Percentiles rank a stretch among this genome's conserved stretches.
phyloP scores from a whole-genome alignment of 805 yeast genomes.

The Hanseniaspora occidentalis region DNA sequence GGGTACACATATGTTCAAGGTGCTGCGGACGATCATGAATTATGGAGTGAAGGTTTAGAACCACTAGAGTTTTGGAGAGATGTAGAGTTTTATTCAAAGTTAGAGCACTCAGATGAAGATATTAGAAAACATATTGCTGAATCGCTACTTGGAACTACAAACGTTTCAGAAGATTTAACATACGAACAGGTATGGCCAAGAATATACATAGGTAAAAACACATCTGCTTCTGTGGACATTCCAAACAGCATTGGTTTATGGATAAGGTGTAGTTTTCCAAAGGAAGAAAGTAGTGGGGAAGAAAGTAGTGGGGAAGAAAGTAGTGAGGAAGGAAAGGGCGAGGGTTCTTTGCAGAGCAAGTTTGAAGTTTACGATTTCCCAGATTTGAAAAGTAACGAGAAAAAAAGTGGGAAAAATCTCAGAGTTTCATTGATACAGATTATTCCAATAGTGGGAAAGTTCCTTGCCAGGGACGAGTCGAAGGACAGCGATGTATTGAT shows the following conservation, averaged over 20 bases:
- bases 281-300: too few species aligned
- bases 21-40: slow-evolving; percentile 89
- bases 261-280: too few species aligned
- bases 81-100: background rate
- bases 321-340: background rate
- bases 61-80: slow-evolving; percentile 21
- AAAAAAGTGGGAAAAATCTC: slow-evolving; percentile 56
- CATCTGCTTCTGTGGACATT: too few species aligned
- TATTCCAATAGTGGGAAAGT: slow-evolving; percentile 16
- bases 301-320: background rate
- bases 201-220: background rate
- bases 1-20: slow-evolving; percentile 73
- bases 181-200: too few species aligned
- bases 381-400: slow-evolving; percentile 26
- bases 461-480: background rate
- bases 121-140: background rate
- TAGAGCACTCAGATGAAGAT: background rate
- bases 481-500: slow-evolving; percentile 26
- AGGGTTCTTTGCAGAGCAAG: too few species aligned
- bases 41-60: slow-evolving; percentile 54
- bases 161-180: too few species aligned
- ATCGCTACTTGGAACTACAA: background rate
- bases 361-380: background rate
- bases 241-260: too few species aligned
- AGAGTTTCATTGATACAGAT: slow-evolving; percentile 36